Evolutionary conservation across 1,139 yeast genomes (phyloP), one percentile per base, ranked within the genome.

Genomic region (Taphrina flavorubra): DNA sequence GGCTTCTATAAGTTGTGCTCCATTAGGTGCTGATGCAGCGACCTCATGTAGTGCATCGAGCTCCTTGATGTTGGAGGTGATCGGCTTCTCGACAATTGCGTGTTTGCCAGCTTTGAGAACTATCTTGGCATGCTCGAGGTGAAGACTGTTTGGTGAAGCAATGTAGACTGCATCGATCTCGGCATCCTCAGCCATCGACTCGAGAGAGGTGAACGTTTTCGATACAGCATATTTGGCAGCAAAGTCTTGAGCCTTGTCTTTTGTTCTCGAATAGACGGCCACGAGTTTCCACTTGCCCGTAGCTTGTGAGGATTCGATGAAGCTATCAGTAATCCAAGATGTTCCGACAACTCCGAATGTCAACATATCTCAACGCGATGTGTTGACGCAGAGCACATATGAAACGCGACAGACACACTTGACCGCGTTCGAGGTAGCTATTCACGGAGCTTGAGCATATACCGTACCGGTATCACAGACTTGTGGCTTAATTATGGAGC

Each of bases 31-130:
- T 14, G 34, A 20, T 42, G 31, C 47, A 3, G 57, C 57, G 7
- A 51, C 11, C n/a, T 14, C 53, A 53, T 51, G 65, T 34, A 86
- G 75, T 59, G 80, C 81, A 34, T 78, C 74, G 10, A 86, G 80
- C 68, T 86, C 87, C 53, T 76, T 77, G 6, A 78, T 77, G 71
- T 85, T 86, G 65, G 86, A 80, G 0, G 88, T 82, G 72, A 85
- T 79, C 1, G 89, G 88, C 76, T 86, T 86, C 74, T 86, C 90
- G 72, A 87, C 83, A 68, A 86, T 78, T 40, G 86, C 87, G 74
- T 86, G 86, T 74, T 84, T 84, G 13, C 83, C 86, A 49, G 83
- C 79, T 40, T 80, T 77, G 72, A 86, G 78, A 11, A 87, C 86
- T 55, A 78, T 75, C 65, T 81, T 77, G 18, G 84, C 83, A 72